A percentile compares a stretch with the other conserved stretches of the same genome.
These are phyloP conservation scores for Talaromyces sp. DNA, from an alignment of 2,329 filamentous ascomycete genomes.

Conservation along the genomic window DNA sequence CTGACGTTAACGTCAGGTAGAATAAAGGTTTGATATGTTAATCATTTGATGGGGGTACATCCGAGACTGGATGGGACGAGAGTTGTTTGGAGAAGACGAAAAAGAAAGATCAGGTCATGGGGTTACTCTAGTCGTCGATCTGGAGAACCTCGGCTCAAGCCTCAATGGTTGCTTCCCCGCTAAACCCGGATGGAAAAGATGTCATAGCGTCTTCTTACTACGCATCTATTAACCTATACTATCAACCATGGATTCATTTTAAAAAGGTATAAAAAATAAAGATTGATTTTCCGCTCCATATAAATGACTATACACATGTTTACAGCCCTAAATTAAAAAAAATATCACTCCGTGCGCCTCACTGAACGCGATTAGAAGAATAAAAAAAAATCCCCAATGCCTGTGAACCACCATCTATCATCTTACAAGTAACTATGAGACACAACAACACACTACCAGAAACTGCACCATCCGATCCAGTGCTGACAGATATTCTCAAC, in stretches of 20 bases:
- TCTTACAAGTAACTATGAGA: slow-evolving; percentile 16
- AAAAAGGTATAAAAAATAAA: not conserved
- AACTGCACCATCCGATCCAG: slow-evolving; percentile 98
- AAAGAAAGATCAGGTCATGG: not conserved
- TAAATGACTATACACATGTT: slow-evolving; percentile 8
- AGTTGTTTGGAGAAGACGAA: not conserved
- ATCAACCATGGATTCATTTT: not conserved
- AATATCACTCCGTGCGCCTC: slow-evolving; percentile 1
- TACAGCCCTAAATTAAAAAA: not conserved
- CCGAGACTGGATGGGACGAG: not conserved
- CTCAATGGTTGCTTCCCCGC: not conserved
- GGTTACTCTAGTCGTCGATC: not conserved
- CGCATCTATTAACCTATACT: no score
- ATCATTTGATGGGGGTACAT: not conserved
- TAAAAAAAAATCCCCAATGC: slow-evolving; percentile 7
- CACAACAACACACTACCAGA: slow-evolving; percentile 64
- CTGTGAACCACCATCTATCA: slow-evolving; percentile 1
- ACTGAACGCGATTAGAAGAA: slow-evolving; percentile 11
- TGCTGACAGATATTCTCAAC: slow-evolving; percentile 97
- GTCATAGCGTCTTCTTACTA: not conserved
- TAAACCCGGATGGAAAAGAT: slow-evolving; percentile 8
- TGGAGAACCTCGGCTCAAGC: slow-evolving; percentile 1
- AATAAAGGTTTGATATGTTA: not conserved
- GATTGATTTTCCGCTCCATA: not conserved
- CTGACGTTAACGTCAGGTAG: not conserved